Conservation (phyloP, 1,284 basidiomycete genomes). For the Malassezia equina region DNA sequence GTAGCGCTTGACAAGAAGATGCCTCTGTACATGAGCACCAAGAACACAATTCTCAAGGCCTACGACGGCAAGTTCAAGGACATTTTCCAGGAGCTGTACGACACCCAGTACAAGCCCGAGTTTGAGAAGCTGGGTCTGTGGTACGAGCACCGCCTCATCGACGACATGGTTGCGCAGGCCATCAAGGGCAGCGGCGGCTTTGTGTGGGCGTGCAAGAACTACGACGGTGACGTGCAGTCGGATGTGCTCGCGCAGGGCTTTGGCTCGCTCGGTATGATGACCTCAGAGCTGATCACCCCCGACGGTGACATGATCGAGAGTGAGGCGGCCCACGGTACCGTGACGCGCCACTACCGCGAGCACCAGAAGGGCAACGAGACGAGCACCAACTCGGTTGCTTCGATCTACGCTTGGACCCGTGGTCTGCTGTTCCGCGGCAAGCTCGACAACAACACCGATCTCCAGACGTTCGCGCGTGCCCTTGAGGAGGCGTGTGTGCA, state of each 20-base stretch:
- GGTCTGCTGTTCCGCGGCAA: slow-evolving; percentile 80
- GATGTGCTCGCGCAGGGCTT: slow-evolving; percentile 57
- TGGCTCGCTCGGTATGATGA: slow-evolving; percentile 95
- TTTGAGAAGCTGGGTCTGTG: slow-evolving; percentile 78
- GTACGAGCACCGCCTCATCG: slow-evolving; percentile 82
- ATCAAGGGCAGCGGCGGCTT: slow-evolving; percentile 95
- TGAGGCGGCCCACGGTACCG: slow-evolving; percentile 55
- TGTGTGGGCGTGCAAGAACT: slow-evolving; percentile 65
- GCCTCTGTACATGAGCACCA: slow-evolving; percentile 55
- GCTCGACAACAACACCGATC: slow-evolving; percentile 70
- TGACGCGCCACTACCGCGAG: slow-evolving; percentile 88
- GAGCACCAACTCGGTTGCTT: slow-evolving; percentile 90
- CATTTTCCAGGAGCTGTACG: slow-evolving; percentile 90
- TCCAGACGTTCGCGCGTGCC: slow-evolving; percentile 66
- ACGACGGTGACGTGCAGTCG: slow-evolving; percentile 37
- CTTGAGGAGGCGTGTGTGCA: slow-evolving; percentile 83
- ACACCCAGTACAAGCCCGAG: slow-evolving; percentile 65
- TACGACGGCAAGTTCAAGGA: slow-evolving; percentile 94
- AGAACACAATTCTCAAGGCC: slow-evolving; percentile 48
- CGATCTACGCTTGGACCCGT: slow-evolving; percentile 97
- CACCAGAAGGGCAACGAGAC: slow-evolving; percentile 82
- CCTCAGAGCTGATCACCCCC: slow-evolving; percentile 87
- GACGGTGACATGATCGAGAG: slow-evolving; percentile 77
- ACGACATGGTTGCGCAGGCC: slow-evolving; percentile 69
- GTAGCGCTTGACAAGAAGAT: slow-evolving; percentile 94